These are phyloP conservation scores for Russula abietina DNA, from an alignment of 768 basidiomycete genomes.

Conservation along the genomic window DNA sequence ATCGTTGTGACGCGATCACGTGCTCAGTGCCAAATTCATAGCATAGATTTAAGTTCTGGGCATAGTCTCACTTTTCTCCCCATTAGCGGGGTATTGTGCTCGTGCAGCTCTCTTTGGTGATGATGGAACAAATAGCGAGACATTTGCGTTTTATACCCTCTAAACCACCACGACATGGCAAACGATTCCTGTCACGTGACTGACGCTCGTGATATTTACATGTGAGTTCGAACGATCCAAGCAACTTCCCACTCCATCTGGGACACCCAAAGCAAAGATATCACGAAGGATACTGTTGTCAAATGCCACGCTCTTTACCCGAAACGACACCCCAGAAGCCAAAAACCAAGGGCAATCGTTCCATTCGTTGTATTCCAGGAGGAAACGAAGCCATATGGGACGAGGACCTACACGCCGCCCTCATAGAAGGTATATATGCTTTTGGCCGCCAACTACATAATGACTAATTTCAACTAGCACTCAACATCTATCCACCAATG, in stretches of 20 bases:
- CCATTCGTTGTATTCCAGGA: constrained; percentile 23
- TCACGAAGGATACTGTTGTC: neutral
- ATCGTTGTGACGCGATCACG: neutral
- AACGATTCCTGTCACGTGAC: neutral
- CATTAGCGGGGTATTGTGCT: neutral
- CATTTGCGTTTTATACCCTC: neutral
- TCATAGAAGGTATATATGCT: constrained; percentile 22
- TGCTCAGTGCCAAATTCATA: neutral
- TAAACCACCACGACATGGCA: neutral
- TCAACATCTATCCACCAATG: constrained; percentile 25
- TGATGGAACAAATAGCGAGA: neutral
- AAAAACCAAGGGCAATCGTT: constrained; percentile 24
- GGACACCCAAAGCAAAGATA: constrained; percentile 4
- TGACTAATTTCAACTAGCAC: constrained; percentile 6
- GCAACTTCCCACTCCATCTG: neutral
- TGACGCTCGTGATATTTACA: neutral
- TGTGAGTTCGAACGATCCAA: neutral
- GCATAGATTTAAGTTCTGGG: neutral
- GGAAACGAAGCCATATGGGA: constrained; percentile 25
- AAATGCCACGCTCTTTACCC: constrained; percentile 18
- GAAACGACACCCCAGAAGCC: constrained; percentile 9
- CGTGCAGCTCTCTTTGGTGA: neutral
- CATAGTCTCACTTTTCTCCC: neutral
- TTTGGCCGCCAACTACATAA: constrained; percentile 12
- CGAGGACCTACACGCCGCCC: constrained; percentile 22